Evolutionary conservation across 345 rosid species (phyloP), one percentile per base, ranked within the genome.

Genomic region (Syzygium jambos): DNA sequence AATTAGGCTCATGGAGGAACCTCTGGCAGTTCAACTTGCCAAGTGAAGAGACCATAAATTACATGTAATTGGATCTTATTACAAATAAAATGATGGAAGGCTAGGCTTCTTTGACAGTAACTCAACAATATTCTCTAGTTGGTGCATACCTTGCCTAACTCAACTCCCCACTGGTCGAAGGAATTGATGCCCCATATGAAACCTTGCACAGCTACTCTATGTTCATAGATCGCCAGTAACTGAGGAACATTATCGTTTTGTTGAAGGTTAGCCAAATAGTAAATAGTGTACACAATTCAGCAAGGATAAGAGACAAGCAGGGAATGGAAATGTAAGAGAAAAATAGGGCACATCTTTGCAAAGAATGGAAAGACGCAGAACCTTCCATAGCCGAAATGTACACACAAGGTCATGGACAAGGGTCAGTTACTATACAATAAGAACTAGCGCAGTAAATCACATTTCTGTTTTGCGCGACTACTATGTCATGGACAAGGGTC

Each of bases 131-230:
- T 85, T 52, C 22, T 54, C 68, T 43, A 34, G 82, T 43, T 19
- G 49, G 61, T 27, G 61, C 88, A 21, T 88, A 98, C 99, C 98
- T 98, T 98, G 78, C 99, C 99, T 80, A 98, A 88, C 93, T 98
- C 99, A 61, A 96, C 99, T 90, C 99, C 99, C 99, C 99, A 98
- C 91, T 98, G 99, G 89, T 98, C 99, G 86, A 98, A 98, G 85
- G 99, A 98, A 89, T 98, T 98, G 90, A 98, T 95, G 90, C 98
- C 98, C 99, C 99, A 96, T 38, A 95, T 68, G 88, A 98, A 95
- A 87, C 99, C 99, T 94, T 98, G 95, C 63, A 95, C 99, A 15
- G 96, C 99, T 83, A 98, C 93, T 94, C 98, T 94, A 92, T 96
- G 99, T 90, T 98, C 99, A 87, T 96, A 96, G 87, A 96, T 94